These are phyloP conservation scores for Trichophyton verrucosum DNA, from an alignment of 2,329 filamentous ascomycete species.

Conservation along the genomic window DNA sequence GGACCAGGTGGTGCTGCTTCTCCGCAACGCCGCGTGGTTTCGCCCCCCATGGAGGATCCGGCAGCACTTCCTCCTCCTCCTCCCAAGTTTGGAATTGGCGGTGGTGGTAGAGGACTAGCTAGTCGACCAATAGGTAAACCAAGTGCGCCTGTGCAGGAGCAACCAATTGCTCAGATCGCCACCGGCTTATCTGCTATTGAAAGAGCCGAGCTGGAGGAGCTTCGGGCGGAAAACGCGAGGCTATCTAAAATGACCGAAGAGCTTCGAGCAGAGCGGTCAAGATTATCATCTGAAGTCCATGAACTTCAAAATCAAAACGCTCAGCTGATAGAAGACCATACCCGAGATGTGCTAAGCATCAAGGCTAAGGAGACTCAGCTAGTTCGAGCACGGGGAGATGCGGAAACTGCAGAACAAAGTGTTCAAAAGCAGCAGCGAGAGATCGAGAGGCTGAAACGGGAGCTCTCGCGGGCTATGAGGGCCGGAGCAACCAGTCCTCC, in stretches of 20 bases:
- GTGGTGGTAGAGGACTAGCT: conserved; percentile 57
- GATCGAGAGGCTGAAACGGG: conserved; percentile 85
- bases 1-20: conserved; percentile 30
- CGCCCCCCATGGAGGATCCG: conserved; percentile 36
- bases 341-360: conserved; percentile 84
- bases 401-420: conserved; percentile 73
- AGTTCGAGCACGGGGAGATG: conserved; percentile 79
- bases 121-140: conserved; percentile 76
- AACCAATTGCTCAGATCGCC: conserved; percentile 36
- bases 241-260: conserved; percentile 66
- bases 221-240: conserved; percentile 70
- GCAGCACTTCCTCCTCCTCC: conserved; percentile 32
- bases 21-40: conserved; percentile 32
- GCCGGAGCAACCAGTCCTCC: conserved; percentile 30
- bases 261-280: conserved; percentile 66
- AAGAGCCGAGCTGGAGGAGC: conserved; percentile 79
- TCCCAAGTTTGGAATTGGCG: conserved; percentile 51
- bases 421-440: conserved; percentile 77
- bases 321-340: conserved; percentile 92
- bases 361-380: conserved; percentile 98
- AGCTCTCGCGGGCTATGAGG: conserved; percentile 45
- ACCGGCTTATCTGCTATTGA: conserved; percentile 67
- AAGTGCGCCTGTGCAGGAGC: conserved; percentile 30
- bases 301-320: conserved; percentile 97
- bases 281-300: conserved; percentile 72